These are phyloP conservation scores for Pulchroboletus neoregius DNA, from an alignment of 1,284 basidiomycete genomes.

Conservation along the genomic window DNA sequence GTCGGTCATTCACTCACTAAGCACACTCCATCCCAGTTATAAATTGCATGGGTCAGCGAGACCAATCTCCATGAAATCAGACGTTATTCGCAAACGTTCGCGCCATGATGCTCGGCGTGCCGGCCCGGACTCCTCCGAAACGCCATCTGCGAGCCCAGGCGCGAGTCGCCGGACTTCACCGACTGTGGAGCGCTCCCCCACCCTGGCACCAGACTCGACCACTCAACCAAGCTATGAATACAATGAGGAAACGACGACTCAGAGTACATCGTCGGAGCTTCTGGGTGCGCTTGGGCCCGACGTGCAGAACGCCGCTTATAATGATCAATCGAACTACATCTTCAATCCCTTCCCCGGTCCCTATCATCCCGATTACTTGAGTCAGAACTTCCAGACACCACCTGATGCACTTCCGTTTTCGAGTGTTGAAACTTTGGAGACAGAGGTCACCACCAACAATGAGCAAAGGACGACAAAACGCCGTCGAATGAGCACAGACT, in stretches of 20 bases:
- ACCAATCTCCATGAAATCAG: slow-evolving; percentile 83
- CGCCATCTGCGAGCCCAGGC: slow-evolving; percentile 62
- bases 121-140: slow-evolving; percentile 37
- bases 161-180: slow-evolving; percentile 71
- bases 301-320: slow-evolving; percentile 29
- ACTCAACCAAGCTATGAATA: slow-evolving; percentile 48
- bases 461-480: slow-evolving; percentile 52
- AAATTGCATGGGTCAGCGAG: slow-evolving; percentile 78
- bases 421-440: slow-evolving; percentile 40
- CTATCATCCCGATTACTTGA: slow-evolving; percentile 65
- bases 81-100: slow-evolving; percentile 78
- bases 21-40: slow-evolving; percentile 42
- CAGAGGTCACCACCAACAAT: slow-evolving; percentile 25
- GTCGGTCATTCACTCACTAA: slow-evolving; percentile 11
- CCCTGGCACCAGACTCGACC: slow-evolving; percentile 61
- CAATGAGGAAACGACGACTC: slow-evolving; percentile 39
- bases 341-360: slow-evolving; percentile 56
- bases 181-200: slow-evolving; percentile 55
- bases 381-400: slow-evolving; percentile 43
- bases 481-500: slow-evolving; percentile 69
- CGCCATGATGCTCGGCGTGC: slow-evolving; percentile 65
- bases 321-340: slow-evolving; percentile 31
- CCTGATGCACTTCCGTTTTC: slow-evolving; percentile 50
- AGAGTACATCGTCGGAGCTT: slow-evolving; percentile 53
- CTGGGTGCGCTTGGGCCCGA: slow-evolving; percentile 58